phyloP scores from a whole-genome alignment of 305 asterid species.

The Fraxinus xanthoxyloides region DNA sequence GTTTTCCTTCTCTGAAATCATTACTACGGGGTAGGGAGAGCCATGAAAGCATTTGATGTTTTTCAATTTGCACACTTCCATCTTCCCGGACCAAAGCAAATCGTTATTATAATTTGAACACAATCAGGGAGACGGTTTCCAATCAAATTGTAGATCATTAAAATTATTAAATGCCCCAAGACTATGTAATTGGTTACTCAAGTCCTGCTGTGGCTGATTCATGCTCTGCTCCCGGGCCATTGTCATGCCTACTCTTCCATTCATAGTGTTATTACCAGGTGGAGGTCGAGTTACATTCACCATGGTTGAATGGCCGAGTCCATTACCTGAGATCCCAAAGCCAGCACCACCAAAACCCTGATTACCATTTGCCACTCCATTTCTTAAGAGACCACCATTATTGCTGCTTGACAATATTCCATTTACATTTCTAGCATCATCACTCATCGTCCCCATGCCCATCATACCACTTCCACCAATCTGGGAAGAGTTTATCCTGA shows the following conservation, averaged over 20 bases:
- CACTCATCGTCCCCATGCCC: conserved; percentile 45
- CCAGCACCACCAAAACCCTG: conserved; percentile 20
- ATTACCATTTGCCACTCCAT: conserved; percentile 31
- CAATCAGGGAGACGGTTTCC: conserved; percentile 26
- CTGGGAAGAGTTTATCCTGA: conserved; percentile 60
- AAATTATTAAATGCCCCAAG: conserved; percentile 17
- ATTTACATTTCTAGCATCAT: conserved; percentile 49
- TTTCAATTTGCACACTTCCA: conserved; percentile 21
- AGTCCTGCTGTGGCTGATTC: conserved; percentile 18
- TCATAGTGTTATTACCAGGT: conserved; percentile 16
- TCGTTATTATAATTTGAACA: conserved; percentile 6
- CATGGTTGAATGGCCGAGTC: conserved; percentile 18
- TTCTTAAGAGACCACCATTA: conserved; percentile 39
- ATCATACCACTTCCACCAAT: conserved; percentile 40
- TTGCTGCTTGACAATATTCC: conserved; percentile 43
- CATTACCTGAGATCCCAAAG: conserved; percentile 11
- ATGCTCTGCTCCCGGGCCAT: conserved; percentile 16
- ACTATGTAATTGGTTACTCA: conserved; percentile 14
- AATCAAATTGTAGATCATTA: conserved; percentile 21
- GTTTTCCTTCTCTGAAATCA: conserved; percentile 27
- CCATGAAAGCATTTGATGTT: conserved; percentile 16
- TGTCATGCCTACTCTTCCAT: conserved; percentile 21
- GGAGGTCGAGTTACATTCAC: conserved; percentile 18
- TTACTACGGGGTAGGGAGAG: conserved; percentile 2
- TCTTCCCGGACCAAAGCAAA: conserved; percentile 29